Conservation (phyloP, 2,329 filamentous ascomycete species). For the Teratosphaeria destructans region DNA sequence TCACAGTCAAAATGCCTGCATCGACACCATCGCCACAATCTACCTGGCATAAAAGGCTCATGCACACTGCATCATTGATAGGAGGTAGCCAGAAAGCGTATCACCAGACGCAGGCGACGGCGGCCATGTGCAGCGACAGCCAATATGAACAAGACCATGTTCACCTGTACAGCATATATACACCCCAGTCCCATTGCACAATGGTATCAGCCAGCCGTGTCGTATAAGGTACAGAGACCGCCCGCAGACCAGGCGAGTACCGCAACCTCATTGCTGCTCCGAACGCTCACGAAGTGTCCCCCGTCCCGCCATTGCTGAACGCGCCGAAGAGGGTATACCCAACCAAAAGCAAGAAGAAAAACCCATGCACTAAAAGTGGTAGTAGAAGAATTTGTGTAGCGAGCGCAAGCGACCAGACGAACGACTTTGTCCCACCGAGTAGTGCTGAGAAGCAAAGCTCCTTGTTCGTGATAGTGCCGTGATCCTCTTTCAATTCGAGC, state of each 20-base stretch:
- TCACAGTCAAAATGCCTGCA: no score
- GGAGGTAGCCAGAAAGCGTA: background rate
- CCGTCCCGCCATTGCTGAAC: background rate
- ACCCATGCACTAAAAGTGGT: background rate
- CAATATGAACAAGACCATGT: background rate
- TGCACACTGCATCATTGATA: background rate
- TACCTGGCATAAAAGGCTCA: no score
- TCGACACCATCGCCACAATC: no score
- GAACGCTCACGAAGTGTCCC: background rate
- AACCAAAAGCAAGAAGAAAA: background rate
- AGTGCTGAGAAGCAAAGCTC: background rate
- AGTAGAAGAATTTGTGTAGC: background rate
- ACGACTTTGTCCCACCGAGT: background rate
- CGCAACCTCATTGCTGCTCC: background rate
- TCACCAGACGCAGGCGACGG: background rate
- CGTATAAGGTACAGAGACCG: background rate
- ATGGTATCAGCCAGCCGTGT: background rate
- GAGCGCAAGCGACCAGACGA: constrained; percentile 8
- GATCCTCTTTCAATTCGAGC: background rate
- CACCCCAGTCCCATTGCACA: background rate
- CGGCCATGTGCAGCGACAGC: background rate
- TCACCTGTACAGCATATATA: background rate
- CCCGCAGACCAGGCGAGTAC: background rate
- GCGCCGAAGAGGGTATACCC: background rate
- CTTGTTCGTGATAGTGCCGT: constrained; percentile 3